phyloP scores from a whole-genome alignment of 2,329 filamentous ascomycete genomes.

The Aspergillus aculeatus region DNA sequence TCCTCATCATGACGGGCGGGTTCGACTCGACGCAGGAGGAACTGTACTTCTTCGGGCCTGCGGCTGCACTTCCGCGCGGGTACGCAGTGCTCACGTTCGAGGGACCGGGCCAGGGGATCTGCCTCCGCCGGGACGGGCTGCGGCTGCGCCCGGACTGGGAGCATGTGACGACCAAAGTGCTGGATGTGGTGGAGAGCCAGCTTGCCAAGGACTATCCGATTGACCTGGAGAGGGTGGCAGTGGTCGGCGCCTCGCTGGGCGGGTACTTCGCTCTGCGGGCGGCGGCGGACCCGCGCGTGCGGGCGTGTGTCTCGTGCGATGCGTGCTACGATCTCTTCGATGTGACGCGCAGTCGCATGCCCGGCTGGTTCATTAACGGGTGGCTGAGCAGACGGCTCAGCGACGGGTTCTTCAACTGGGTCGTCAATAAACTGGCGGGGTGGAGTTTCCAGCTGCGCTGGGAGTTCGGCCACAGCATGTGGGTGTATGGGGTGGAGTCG shows the following conservation, averaged over 20 bases:
- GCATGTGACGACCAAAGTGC: conserved; percentile 30
- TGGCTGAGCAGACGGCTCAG: too few relatives aligned
- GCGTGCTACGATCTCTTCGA: too few relatives aligned
- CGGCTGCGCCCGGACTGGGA: conserved; percentile 43
- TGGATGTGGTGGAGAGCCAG: conserved; percentile 26
- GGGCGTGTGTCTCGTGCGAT: conserved; percentile 38
- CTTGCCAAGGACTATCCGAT: conserved; percentile 18
- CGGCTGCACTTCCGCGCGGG: conserved; percentile 30
- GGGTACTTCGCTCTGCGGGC: conserved; percentile 50
- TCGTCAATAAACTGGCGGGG: too few relatives aligned
- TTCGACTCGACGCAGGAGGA: conserved; percentile 44
- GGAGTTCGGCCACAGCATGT: too few relatives aligned
- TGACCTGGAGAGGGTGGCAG: conserved; percentile 38
- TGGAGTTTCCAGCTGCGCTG: too few relatives aligned
- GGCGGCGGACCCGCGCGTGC: conserved; percentile 43
- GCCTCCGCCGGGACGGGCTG: conserved; percentile 29
- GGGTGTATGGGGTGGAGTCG: too few relatives aligned
- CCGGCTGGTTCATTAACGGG: too few relatives aligned
- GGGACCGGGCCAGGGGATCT: conserved; percentile 48
- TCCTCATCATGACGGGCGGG: conserved; percentile 39
- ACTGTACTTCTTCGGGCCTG: conserved; percentile 36
- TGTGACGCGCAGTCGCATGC: too few relatives aligned
- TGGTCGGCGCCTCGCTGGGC: conserved; percentile 44
- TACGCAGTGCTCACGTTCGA: conserved; percentile 50
- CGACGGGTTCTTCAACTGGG: too few relatives aligned